Percentiles rank a stretch among this genome's conserved stretches.
These are phyloP conservation scores for Fusarium sp. DNA, from an alignment of 2,329 filamentous ascomycete species.

Conservation along the genomic window DNA sequence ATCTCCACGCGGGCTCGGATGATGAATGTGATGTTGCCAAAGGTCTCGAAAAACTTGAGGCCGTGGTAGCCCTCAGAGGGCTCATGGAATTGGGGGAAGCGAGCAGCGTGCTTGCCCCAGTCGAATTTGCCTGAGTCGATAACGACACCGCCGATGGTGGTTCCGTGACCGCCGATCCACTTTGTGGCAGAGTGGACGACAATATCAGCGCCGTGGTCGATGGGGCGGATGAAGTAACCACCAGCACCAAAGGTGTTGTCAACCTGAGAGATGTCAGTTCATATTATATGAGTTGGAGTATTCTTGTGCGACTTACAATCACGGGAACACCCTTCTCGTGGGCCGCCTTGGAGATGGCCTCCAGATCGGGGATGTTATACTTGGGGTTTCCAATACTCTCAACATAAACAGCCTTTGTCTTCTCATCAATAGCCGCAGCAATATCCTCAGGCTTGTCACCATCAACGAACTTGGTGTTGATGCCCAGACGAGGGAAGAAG, in stretches of 20 bases:
- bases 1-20: constrained; percentile 91
- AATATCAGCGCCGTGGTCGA: constrained; percentile 92
- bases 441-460: constrained; percentile 86
- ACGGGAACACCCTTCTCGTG: constrained; percentile 76
- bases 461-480: constrained; percentile 87
- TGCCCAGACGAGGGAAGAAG: constrained; percentile 85
- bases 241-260: constrained; percentile 97
- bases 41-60: constrained; percentile 94
- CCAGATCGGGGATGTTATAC: constrained; percentile 93
- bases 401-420: constrained; percentile 91
- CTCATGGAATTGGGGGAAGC: constrained; percentile 94
- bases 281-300: not conserved
- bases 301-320: constrained; percentile 61
- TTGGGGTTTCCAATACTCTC: constrained; percentile 95
- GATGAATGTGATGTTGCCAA: constrained; percentile 84
- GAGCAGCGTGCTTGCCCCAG: constrained; percentile 85
- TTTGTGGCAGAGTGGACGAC: constrained; percentile 96
- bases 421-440: constrained; percentile 86
- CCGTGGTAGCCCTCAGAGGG: constrained; percentile 92
- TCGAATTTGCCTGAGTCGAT: constrained; percentile 93
- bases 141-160: constrained; percentile 88
- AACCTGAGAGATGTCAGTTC: constrained; percentile 64
- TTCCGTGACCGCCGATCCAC: constrained; percentile 97
- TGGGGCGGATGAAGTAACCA: constrained; percentile 87
- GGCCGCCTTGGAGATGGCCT: constrained; percentile 85